phyloP scores from a whole-genome alignment of 2,329 filamentous ascomycete species.

The Alternaria panax region DNA sequence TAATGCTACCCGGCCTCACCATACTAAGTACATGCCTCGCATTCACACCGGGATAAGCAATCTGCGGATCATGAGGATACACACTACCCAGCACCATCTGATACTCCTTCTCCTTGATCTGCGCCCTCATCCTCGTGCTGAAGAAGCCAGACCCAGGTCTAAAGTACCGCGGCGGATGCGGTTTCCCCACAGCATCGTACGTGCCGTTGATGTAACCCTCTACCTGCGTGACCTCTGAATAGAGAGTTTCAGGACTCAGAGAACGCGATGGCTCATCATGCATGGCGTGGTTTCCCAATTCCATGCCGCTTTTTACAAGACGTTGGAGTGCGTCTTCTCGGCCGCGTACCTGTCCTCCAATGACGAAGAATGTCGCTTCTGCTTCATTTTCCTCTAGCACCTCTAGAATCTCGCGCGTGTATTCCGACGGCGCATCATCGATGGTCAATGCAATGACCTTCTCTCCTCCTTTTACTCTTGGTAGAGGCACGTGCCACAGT shows the following conservation, averaged over 20 bases:
- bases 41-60: conserved; percentile 73
- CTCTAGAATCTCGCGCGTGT: conserved; percentile 74
- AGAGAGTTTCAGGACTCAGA: conserved; percentile 66
- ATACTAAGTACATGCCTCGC: conserved; percentile 81
- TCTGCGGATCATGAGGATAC: conserved; percentile 92
- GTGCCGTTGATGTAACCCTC: conserved; percentile 66
- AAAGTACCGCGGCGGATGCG: conserved; percentile 71
- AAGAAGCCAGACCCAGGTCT: conserved; percentile 87
- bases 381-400: conserved; percentile 71
- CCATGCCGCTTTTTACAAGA: conserved; percentile 62
- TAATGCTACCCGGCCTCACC: conserved; percentile 76
- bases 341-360: conserved; percentile 75
- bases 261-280: conserved; percentile 77
- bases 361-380: conserved; percentile 86
- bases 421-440: conserved; percentile 80
- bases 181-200: conserved; percentile 55
- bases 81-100: conserved; percentile 80
- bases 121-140: conserved; percentile 69
- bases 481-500: conserved; percentile 71
- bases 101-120: conserved; percentile 70
- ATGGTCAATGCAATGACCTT: conserved; percentile 83
- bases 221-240: conserved; percentile 69
- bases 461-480: conserved; percentile 40
- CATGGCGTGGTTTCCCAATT: conserved; percentile 88
- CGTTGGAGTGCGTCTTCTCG: conserved; percentile 58